Evolutionary conservation across 768 basidiomycete genomes (phyloP), one percentile per base, ranked within the genome.

Genomic region (Harrya chromipes): DNA sequence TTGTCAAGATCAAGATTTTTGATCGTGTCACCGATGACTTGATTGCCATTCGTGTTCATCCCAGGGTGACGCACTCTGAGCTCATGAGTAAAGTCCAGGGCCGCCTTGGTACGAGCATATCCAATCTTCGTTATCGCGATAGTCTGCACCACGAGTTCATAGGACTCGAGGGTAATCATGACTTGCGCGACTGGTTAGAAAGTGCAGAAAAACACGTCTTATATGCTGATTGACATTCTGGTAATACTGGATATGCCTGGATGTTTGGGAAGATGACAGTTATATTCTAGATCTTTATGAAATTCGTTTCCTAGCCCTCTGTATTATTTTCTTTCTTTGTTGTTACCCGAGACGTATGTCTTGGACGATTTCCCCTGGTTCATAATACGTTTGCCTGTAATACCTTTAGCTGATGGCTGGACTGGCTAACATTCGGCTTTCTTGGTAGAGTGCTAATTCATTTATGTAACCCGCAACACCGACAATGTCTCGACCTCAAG

Each of bases 1-100:
- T 94, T 70, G 80, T 98, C 57, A 99, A 98, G 73, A 97, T 99
- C 73, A 99, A 99, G 72, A 92, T 99, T 39, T 97, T 97, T 66
- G 90, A 97, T 71, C 82, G 90, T 34, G 77, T 86, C 48, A 86
- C 92, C 21, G 94, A 98, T 64, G 97, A 99, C 67, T 74, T 98
- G 47, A 93, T 98, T 55, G 97, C 97, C 4, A 97, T 98, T 48
- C 85, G 97, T 13, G 95, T 98, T 24, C 94, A 95, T 64, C 97
- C 97, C 20, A 82, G 79, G 44, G 94, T 98, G 35, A 83, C 88
- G 8, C 87, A 90, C 61, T 73, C 70, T 10, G 92, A 95, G 62
- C 75, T 99, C 53, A 85, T 97, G 77, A 89, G 84, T 43, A 99
- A 98, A 72, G 90, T 97, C 29, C 84, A 91, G 60, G 80, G 87